Base-by-base conservation (phyloP, 2,329 filamentous ascomycete genomes). In the Nakataea oryzae region DNA sequence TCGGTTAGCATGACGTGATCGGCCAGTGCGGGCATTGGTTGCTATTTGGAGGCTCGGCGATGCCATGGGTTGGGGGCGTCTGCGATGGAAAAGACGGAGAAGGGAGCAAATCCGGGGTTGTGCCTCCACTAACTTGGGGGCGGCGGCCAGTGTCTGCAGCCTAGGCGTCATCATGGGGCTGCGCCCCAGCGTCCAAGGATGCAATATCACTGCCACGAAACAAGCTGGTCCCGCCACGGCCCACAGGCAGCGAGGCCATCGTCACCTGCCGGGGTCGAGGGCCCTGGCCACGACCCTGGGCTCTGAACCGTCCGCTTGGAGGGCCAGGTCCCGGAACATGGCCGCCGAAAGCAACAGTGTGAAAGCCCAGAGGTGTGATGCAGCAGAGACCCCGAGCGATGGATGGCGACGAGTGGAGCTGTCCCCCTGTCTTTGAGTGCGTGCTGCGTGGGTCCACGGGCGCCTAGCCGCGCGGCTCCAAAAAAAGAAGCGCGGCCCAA, bases 401-500 rank as follows among this genome's bases (percentile, higher is more conserved):
- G 6, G 30, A 30, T 30, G 30, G 30, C 30, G 30, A 5, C 5
- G 30, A 30, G 30, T 30, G 30, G 30, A n/a, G n/a, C n/a, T n/a
- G n/a, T n/a, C 2, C 41, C 41, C 41, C 41, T 50, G 41, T 24
- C 41, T 50, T n/a, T n/a, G n/a, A n/a, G n/a, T n/a, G 14, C 8
- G 3, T 17, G 6, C 34, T 41, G 34, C 34, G 34, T 41, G 57
- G n/a, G 57, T 24, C 29, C 34, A 30, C 60, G 21, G 34, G 60
- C 60, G 60, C 55, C 58, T 61, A 61, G n/a, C 21, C 41, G 41
- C 41, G 41, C 41, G 41, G 41, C 41, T 50, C 61, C 57, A 62
- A 62, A 59, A 62, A 62, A 62, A 59, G 57, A 54, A 62, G 28
- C 57, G 28, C 61, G 41, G 59, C 27, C 57, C 41, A 62, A 47